A percentile compares a stretch with the other conserved stretches of the same genome.
Evolutionary conservation across 208 protist genomes (phyloP).

Genomic region (Trypanosoma mega): DNA sequence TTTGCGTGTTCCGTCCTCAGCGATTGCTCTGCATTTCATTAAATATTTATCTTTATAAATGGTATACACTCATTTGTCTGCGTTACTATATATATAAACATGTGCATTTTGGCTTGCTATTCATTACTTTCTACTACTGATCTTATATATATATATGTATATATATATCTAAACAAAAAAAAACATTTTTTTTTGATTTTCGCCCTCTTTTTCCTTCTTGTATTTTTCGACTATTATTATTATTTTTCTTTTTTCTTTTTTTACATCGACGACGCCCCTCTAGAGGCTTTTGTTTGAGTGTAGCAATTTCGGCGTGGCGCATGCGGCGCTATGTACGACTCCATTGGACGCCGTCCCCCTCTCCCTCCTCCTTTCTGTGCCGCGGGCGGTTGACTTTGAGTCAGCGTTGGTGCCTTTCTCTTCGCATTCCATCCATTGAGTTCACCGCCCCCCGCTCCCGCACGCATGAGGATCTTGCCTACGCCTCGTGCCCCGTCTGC

Average conservation of each 20-base stretch:
- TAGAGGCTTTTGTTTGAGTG: background rate
- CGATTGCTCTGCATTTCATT: no score
- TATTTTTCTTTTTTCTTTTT: constrained; percentile 3
- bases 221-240: background rate
- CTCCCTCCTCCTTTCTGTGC: background rate
- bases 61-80: no score
- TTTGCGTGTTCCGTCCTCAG: no score
- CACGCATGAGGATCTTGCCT: constrained; percentile 68
- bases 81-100: no score
- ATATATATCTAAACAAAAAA: background rate
- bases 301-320: background rate
- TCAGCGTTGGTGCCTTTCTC: constrained; percentile 14
- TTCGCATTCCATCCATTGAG: constrained; percentile 26
- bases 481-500: constrained; percentile 68
- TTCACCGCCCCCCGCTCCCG: constrained; percentile 43
- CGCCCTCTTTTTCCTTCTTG: background rate
- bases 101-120: no score
- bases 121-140: background rate
- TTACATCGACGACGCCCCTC: constrained; percentile 3
- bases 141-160: background rate
- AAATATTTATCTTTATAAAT: no score
- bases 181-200: constrained; percentile 3
- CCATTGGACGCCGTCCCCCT: background rate
- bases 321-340: constrained; percentile 24
- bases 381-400: background rate